These are phyloP conservation scores for Elongisporangium senticosum DNA, from an alignment of 352 stramenopile species.

Conservation along the genomic window DNA sequence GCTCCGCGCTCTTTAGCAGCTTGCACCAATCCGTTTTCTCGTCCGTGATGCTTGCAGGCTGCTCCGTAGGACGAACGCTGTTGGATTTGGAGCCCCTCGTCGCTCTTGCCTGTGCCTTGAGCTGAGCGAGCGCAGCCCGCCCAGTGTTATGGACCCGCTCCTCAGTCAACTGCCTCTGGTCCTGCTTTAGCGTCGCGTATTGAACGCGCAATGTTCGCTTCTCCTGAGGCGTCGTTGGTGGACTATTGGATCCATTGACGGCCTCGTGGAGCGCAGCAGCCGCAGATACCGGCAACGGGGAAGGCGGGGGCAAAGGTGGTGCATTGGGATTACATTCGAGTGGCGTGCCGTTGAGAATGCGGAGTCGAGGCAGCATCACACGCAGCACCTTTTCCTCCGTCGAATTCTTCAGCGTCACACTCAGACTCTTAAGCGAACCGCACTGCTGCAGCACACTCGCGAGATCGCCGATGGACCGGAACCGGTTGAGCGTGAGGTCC, in stretches of 20 bases:
- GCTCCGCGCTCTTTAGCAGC: conserved; percentile 28
- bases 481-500: conserved; percentile 47
- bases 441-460: conserved; percentile 35
- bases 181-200: conserved; percentile 15
- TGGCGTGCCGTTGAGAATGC: conserved; percentile 54
- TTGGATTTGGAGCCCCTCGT: conserved; percentile 11
- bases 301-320: conserved; percentile 7
- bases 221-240: conserved; percentile 20
- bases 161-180: conserved; percentile 2
- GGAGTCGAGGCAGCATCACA: conserved; percentile 47
- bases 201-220: conserved; percentile 29
- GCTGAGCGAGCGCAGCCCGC: no score
- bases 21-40: conserved; percentile 65
- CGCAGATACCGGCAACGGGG: neutral
- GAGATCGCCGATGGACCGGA: conserved; percentile 36
- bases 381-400: conserved; percentile 47
- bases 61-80: conserved; percentile 40
- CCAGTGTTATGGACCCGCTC: neutral
- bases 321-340: conserved; percentile 1
- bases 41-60: conserved; percentile 46
- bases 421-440: conserved; percentile 52
- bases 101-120: neutral
- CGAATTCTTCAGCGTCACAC: conserved; percentile 35
- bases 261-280: conserved; percentile 1
- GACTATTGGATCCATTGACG: neutral